Evolutionary conservation across 768 basidiomycete genomes (phyloP), one percentile per base, ranked within the genome.

Genomic region (Naematelia aurantialba): DNA sequence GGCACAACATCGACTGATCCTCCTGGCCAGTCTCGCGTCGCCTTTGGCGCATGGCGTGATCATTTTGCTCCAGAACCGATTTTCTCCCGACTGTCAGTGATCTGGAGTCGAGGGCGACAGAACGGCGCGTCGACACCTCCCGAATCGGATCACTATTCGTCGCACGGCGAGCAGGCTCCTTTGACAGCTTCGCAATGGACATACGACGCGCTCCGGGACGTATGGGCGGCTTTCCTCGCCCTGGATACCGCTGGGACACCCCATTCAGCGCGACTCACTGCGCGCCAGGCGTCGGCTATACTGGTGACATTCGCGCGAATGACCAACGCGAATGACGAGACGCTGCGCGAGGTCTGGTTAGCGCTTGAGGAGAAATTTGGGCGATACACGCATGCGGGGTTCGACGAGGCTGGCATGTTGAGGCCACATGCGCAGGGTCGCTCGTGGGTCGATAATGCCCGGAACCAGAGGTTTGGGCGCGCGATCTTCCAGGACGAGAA

Each of bases 281-380:
- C 65, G 8, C 60, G 64, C 46, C 52, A 53, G 22, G 44, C 70
- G 12, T 74, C 58, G 58, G 62, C 56, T 14, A 59, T 71, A 31
- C 52, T 74, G 11, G 34, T 69, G 42, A 68, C 75, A 0, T 74
- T 67, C 54, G 61, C 67, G 2, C 52, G 70, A 42, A 60, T 63
- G 47, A 60, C 60, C 8, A 62, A 63, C 44, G 63, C 64, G 12
- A 67, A 72, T 56, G 30, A 30, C 14, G 45, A 60, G 3, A 55
- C 59, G 1, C 31, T 74, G 19, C 52, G 45, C 27, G 47, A 56
- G 14, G 70, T 70, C 4, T 74, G 67, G 67, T 49, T 52, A 26
- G 55, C 54, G 17, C 12, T 76, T 45, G 62, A 69, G 48, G 14
- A 26, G 26, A 76, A 76, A 55, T 76, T 74, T 63, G 68, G 66